phyloP scores from a whole-genome alignment of 1,139 yeast genomes.

The Spathaspora sp. region DNA sequence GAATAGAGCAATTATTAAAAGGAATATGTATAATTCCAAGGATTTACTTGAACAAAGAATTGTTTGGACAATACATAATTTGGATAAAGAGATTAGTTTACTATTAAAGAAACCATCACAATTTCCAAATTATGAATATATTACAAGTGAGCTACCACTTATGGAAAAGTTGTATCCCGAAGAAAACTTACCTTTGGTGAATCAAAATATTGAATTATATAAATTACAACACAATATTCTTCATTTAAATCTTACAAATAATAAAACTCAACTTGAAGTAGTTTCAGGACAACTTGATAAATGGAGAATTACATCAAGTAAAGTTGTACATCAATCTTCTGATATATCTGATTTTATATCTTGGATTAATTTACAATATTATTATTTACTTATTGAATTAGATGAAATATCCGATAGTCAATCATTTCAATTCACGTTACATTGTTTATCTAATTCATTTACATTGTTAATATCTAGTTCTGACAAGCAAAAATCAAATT shows the following conservation, averaged over 20 bases:
- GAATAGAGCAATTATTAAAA: conserved; percentile 27
- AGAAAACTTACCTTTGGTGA: conserved; percentile 22
- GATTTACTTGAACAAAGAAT: conserved; percentile 21
- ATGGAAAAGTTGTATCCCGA: conserved; percentile 13
- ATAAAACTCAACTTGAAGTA: neutral
- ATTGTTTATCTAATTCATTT: conserved; percentile 42
- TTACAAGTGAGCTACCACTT: conserved; percentile 16
- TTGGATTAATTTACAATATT: conserved; percentile 36
- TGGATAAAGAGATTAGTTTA: conserved; percentile 41
- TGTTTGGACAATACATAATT: conserved; percentile 41
- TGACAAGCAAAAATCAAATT: conserved; percentile 10
- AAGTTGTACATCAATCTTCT: conserved; percentile 25
- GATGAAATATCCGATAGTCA: conserved; percentile 41
- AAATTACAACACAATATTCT: conserved; percentile 21
- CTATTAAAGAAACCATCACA: conserved; percentile 36
- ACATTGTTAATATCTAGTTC: conserved; percentile 24
- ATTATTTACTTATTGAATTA: conserved; percentile 39
- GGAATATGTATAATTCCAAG: conserved; percentile 16
- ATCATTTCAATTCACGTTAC: conserved; percentile 42
- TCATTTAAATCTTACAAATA: conserved; percentile 3
- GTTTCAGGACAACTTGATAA: conserved; percentile 31
- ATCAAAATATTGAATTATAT: conserved; percentile 22
- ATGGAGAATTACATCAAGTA: conserved; percentile 37
- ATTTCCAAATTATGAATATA: conserved; percentile 25
- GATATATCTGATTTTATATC: conserved; percentile 33